Base-by-base conservation (phyloP, 805 yeast genomes). In the Pichia paraexigua region DNA sequence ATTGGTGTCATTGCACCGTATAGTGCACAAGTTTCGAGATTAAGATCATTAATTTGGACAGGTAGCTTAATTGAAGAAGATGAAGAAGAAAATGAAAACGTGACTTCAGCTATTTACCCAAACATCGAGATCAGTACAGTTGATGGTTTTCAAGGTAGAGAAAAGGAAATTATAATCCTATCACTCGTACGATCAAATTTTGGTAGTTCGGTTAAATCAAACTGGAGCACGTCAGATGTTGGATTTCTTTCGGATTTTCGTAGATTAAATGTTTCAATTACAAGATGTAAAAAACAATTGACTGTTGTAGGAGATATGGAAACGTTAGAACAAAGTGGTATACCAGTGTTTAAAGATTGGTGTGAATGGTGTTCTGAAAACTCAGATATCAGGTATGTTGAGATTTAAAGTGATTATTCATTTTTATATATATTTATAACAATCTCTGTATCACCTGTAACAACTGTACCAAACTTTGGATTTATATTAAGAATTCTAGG, bases 71-170 rank as follows among this genome's bases (percentile, higher is more conserved):
- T 41, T 20, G 53, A 49, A 8, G 61, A 55, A 10, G 58, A 50
- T 8, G 62, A 55, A 17, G 58, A 53, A 28, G 56, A 49, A 1
- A 46, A 47, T 18, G 42, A 35, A 2, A 22, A 22, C 1, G 10
- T 11, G n/a, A 18, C 2, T 24, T 4, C 11, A 3, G 27, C 48
- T 10, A 43, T 48, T 20, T 70, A 68, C 46, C 73, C 77, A 0
- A 62, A 55, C 2, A 70, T 92, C 7, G 98, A 92, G 62, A 78
- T 91, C 0, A 80, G 95, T 5, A 88, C 97, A 0, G 92, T 92
- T 5, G 99, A 92, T 69, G 97, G 97, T 1, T 94, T 92, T 61
- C 99, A 92, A 70, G 99, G 99, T 1, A 73, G 97, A 55, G 99
- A 92, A 63, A 94, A 92, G 65, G 95, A 91, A 59, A 84, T 82